Conservation (phyloP, 805 yeast species). For the Myxozyma vanderwaltii region DNA sequence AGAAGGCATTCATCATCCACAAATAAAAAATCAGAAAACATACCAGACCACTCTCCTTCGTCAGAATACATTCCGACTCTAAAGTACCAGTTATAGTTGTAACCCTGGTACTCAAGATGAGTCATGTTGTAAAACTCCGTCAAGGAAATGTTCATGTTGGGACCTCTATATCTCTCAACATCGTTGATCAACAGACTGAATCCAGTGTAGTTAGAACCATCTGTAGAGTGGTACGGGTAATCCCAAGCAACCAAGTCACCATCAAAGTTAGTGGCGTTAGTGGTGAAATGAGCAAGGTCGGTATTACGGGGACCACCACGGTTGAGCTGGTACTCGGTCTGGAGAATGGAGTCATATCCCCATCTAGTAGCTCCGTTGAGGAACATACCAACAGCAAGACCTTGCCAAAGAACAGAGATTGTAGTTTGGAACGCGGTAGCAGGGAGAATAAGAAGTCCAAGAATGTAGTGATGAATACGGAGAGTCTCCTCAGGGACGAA, state of each 20-base stretch:
- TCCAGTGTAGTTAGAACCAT: slow-evolving; percentile 44
- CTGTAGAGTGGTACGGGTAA: slow-evolving; percentile 19
- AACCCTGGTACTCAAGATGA: slow-evolving; percentile 28
- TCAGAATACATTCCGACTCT: slow-evolving; percentile 33
- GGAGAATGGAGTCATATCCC: slow-evolving; percentile 90
- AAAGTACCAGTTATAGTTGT: slow-evolving; percentile 32
- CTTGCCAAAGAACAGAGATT: slow-evolving; percentile 66
- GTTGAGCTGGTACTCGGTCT: slow-evolving; percentile 52
- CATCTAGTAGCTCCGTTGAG: slow-evolving; percentile 86
- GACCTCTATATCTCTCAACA: slow-evolving; percentile 70
- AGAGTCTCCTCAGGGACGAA: slow-evolving; percentile 67
- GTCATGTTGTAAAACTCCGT: slow-evolving; percentile 33
- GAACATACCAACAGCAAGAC: slow-evolving; percentile 76
- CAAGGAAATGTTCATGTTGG: slow-evolving; percentile 50
- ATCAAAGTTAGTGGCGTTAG: slow-evolving; percentile 31
- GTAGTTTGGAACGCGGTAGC: slow-evolving; percentile 67
- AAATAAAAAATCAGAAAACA: not conserved
- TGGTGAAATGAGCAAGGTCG: slow-evolving; percentile 32
- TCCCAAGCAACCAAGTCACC: slow-evolving; percentile 33
- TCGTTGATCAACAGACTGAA: slow-evolving; percentile 76
- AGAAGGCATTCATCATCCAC: not conserved
- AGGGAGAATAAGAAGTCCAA: slow-evolving; percentile 76
- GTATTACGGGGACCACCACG: slow-evolving; percentile 34
- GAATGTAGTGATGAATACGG: slow-evolving; percentile 67
- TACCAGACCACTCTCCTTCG: slow-evolving; percentile 27